Conservation (phyloP, 2,329 filamentous ascomycete genomes). For the Fusarium pseudocircinatum region DNA sequence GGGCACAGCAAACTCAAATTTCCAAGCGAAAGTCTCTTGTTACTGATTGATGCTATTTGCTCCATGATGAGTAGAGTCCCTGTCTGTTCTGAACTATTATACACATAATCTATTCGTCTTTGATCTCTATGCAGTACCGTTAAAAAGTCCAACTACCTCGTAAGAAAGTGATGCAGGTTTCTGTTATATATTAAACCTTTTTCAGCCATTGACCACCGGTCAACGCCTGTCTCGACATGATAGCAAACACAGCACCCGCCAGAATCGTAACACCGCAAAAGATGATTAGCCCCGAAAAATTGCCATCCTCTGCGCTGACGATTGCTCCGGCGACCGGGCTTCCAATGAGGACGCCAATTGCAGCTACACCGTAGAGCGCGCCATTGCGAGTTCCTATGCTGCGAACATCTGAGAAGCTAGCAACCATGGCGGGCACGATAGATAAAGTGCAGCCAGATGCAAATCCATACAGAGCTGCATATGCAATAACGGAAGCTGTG, state of each 20-base stretch:
- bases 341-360: slow-evolving; percentile 31
- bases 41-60: background rate
- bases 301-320: background rate
- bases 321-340: slow-evolving; percentile 39
- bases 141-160: too few relatives aligned
- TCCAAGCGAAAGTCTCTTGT: background rate
- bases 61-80: background rate
- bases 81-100: background rate
- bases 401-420: slow-evolving; percentile 63
- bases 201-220: background rate
- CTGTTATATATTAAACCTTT: background rate
- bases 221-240: background rate
- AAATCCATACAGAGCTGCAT: slow-evolving; percentile 49
- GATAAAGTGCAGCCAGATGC: slow-evolving; percentile 48
- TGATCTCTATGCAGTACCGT: accelerated
- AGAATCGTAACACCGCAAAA: slow-evolving; percentile 7
- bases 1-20: background rate
- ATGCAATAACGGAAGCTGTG: slow-evolving; percentile 42
- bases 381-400: slow-evolving; percentile 66
- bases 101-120: background rate
- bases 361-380: slow-evolving; percentile 10
- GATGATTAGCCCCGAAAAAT: background rate
- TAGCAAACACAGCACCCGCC: background rate
- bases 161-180: background rate
- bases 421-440: slow-evolving; percentile 46